Conservation (phyloP, 306 rosid species). For the Glycyrrhiza uralensis region DNA sequence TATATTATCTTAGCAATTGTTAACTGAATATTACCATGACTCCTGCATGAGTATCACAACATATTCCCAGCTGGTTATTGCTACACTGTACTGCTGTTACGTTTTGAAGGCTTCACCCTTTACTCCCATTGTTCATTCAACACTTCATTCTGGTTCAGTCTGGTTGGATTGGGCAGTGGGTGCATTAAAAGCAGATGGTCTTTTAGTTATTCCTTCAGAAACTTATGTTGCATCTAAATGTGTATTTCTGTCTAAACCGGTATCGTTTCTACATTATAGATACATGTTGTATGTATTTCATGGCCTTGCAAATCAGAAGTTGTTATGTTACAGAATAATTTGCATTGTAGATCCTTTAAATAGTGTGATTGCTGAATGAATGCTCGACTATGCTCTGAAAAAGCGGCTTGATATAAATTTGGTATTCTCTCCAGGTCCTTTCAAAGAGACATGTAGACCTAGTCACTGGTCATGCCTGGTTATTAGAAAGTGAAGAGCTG, state of each 20-base stretch:
- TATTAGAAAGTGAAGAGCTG: slow-evolving; percentile 60
- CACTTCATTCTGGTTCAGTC: no score
- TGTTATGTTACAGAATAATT: not conserved
- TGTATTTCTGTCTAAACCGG: not conserved
- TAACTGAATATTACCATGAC: not conserved
- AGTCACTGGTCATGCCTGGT: slow-evolving; percentile 78
- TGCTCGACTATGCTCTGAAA: not conserved
- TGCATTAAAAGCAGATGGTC: not conserved
- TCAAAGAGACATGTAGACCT: slow-evolving; percentile 75
- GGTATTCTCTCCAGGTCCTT: slow-evolving; percentile 58
- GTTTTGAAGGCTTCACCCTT: not conserved
- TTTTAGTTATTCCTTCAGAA: not conserved
- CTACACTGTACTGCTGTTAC: not conserved
- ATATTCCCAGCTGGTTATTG: not conserved
- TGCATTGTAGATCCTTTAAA: not conserved
- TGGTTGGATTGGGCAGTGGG: not conserved
- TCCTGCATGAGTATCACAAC: not conserved
- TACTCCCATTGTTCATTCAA: not conserved
- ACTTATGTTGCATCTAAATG: not conserved
- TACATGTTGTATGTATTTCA: not conserved
- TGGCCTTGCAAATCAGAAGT: not conserved
- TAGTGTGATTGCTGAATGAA: slow-evolving; percentile 17
- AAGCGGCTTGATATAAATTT: slow-evolving; percentile 17
- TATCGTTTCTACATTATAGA: not conserved
- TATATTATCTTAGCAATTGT: not conserved